Percentiles rank a stretch among this genome's conserved stretches.
These are phyloP conservation scores for Azolla pinnata DNA, from an alignment of 75 land plant genomes.

Conservation along the genomic window DNA sequence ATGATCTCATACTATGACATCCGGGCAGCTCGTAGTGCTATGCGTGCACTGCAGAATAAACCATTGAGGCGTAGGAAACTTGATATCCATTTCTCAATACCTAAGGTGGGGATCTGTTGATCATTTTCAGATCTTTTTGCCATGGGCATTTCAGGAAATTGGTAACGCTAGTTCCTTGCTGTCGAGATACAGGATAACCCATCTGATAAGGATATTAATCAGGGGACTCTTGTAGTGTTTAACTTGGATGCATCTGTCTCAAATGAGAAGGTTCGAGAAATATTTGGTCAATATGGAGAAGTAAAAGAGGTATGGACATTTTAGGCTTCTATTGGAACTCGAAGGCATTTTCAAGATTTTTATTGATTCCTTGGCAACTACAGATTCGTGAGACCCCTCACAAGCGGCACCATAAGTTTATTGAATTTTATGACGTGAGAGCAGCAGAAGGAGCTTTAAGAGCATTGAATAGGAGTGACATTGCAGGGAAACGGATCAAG, in stretches of 20 bases:
- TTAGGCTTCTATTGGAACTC: background rate
- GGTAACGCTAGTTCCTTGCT: background rate
- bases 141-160: background rate
- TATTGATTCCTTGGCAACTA: background rate
- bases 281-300: constrained; percentile 88
- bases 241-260: constrained; percentile 85
- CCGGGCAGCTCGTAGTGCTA: constrained; percentile 83
- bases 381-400: constrained; percentile 96
- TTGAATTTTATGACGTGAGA: constrained; percentile 88
- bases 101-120: constrained; percentile 79
- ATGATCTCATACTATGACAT: constrained; percentile 99
- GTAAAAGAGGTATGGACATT: constrained; percentile 84
- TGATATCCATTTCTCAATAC: constrained; percentile 95
- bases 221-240: constrained; percentile 85
- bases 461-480: constrained; percentile 77
- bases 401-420: constrained; percentile 89
- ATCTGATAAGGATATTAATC: constrained; percentile 87
- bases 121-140: background rate
- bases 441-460: constrained; percentile 86
- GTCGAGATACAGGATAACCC: constrained; percentile 73
- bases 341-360: background rate
- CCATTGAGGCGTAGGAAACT: constrained; percentile 82
- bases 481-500: constrained; percentile 94
- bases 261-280: constrained; percentile 79
- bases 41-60: constrained; percentile 88